Conservation (phyloP, 129 eudicot genomes). For the Dittrichia graveolens region DNA sequence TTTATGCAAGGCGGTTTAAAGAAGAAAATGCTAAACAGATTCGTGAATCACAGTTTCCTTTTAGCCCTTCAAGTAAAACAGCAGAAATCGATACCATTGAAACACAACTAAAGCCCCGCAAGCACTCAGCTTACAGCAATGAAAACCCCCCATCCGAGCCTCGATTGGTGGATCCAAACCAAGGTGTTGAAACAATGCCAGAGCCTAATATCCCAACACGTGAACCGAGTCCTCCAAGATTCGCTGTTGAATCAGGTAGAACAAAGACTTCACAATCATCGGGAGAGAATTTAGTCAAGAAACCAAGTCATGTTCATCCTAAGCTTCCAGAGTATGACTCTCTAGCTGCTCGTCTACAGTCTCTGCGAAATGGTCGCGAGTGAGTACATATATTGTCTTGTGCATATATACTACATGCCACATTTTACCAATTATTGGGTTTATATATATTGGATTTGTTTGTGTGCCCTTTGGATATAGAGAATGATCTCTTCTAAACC, state of each 20-base stretch:
- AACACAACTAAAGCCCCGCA: too few relatives aligned
- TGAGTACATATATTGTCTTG: conserved; percentile 30
- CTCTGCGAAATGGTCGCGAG: conserved; percentile 46
- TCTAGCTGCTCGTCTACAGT: conserved; percentile 59
- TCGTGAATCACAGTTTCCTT: conserved; percentile 30
- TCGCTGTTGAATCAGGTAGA: conserved; percentile 19
- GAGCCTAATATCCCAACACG: conserved; percentile 20
- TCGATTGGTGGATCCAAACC: conserved; percentile 4
- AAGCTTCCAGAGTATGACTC: conserved; percentile 87
- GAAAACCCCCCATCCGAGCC: not conserved
- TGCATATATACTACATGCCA: conserved; percentile 15
- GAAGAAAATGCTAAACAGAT: conserved; percentile 14
- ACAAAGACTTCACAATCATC: conserved; percentile 2
- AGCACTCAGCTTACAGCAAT: too few relatives aligned
- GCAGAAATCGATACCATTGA: conserved; percentile 14
- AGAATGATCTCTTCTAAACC: not conserved
- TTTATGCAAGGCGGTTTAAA: conserved; percentile 14
- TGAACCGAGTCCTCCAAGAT: conserved; percentile 16
- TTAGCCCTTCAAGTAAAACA: conserved; percentile 17
- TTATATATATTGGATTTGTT: conserved; percentile 19
- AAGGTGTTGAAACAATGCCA: not conserved
- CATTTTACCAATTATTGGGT: not conserved
- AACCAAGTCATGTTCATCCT: conserved; percentile 87
- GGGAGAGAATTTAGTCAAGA: conserved; percentile 30
- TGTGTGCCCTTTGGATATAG: not conserved